Evolutionary conservation across 108 stramenopile genomes (phyloP), one percentile per base, ranked within the genome.

Genomic region (Nitzschia inconspicua): DNA sequence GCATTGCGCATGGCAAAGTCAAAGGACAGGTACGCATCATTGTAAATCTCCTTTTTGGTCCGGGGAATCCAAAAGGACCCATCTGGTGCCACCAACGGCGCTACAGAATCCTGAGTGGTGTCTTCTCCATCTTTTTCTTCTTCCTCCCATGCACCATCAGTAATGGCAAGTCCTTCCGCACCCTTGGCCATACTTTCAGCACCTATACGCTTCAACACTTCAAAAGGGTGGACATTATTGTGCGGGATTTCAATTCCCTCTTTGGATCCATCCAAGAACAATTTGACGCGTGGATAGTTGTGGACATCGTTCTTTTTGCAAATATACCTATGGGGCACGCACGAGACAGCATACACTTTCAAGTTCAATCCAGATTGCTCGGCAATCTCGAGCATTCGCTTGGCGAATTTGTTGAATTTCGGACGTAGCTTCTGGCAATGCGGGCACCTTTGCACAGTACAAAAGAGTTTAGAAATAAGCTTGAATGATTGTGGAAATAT

Each of bases 281-380:
- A 16, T 37, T 68, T 70, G 3, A 89, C 25, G 6, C 57, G 67
- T 9, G 88, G 86, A 63, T 64, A 90, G 4, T 65, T 24, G 24
- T 53, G 36, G 18, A 88, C 46, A 43, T 69, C 58, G 61, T 74
- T 60, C n/a, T 72, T 67, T 13, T 60, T 61, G 65, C 92, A 94
- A 8, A 89, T 22, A 5, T 40, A n/a, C 29, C 36, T 40, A 49
- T 85, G 76, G 11, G 76, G 83, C 13, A 68, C 72, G 59, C 93
- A 94, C 13, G 78, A 77, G n/a, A 94, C 76, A 34, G 87, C 93
- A 68, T 84, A 71, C 16, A 93, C 68, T 28, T 70, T 46, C 16
- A 91, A 53, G n/a, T 66, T 18, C 6, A 71, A 50, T 27, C 53
- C 52, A 20, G 18, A 27, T 22, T 58, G 8, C 25, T 52, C 29